Evolutionary conservation across 2,329 filamentous ascomycete genomes (phyloP), one percentile per base, ranked within the genome.

Genomic region (Phaeophleospora eucalypticola): DNA sequence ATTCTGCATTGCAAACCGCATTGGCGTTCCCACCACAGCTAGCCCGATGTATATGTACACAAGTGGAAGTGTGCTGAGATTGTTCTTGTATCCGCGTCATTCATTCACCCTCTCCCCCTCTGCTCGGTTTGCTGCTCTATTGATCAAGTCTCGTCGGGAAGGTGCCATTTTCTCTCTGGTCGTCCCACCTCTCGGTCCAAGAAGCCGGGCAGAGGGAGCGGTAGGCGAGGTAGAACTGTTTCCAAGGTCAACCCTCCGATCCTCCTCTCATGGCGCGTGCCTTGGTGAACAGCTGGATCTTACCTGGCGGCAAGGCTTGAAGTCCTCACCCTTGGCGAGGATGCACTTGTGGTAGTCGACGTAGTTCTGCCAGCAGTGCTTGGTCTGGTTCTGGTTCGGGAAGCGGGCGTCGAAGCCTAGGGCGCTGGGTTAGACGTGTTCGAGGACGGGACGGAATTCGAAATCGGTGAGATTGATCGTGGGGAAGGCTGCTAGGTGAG

Each of bases 311-410:
- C 91, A 97, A 59, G 91, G 91, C 64, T 87, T 85, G 73, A 97
- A 97, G 70, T 96, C 90, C 80, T 97, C 91, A 74, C 91, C 91
- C 83, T 97, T 97, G 76, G 90, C 91, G 70, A 85, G 79, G 74
- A 96, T 89, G 80, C 93, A 98, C 83, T 98, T 98, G 84, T 98
- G 88, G 82, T 98, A 97, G 76, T 98, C 93, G 78, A 98, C 93
- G 77, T 98, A 98, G 83, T 98, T 98, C 75, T 98, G 94, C 93
- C 93, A 98, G 88, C 93, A 98, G 83, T 98, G 90, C 86, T 96
- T 96, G 76, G 90, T 84, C 73, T 93, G 88, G 80, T 98, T 98
- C 80, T 83, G 78, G 81, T 98, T 95, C 68, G 93, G 93, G 79
- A 97, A 98, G 73, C 93, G 91, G 74, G 93, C 93, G 72, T 98